Conservation (phyloP, 2,329 filamentous ascomycete genomes). For the Nemania sp. region DNA sequence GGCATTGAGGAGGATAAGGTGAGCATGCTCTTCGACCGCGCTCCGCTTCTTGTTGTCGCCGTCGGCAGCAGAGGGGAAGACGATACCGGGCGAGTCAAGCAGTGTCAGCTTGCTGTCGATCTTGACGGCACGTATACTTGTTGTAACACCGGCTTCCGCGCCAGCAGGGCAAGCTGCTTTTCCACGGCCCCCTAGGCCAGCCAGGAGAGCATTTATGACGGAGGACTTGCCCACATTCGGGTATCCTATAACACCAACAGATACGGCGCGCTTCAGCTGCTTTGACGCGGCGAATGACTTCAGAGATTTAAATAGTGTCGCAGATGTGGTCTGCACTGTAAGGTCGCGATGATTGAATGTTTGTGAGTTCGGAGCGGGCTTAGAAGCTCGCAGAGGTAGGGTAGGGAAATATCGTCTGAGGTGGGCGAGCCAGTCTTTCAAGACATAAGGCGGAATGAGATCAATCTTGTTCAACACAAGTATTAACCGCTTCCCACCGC, state of each 20-base stretch:
- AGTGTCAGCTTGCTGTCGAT: constrained; percentile 92
- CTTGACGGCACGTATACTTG: constrained; percentile 85
- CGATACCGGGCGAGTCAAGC: constrained; percentile 91
- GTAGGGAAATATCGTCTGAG: constrained; percentile 90
- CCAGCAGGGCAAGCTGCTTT: constrained; percentile 79
- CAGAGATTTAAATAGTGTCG: constrained; percentile 82
- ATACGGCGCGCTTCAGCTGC: constrained; percentile 85
- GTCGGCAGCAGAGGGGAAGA: constrained; percentile 72
- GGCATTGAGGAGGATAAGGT: constrained; percentile 85
- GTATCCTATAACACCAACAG: constrained; percentile 92
- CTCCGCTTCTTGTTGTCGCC: constrained; percentile 42
- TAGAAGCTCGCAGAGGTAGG: constrained; percentile 82
- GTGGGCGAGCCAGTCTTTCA: constrained; percentile 83
- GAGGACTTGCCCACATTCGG: constrained; percentile 97
- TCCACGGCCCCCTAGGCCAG: constrained; percentile 69
- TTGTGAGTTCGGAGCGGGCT: constrained; percentile 79
- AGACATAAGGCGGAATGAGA: constrained; percentile 77
- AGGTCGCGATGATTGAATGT: constrained; percentile 91
- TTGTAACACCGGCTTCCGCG: constrained; percentile 91
- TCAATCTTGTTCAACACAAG: constrained; percentile 96
- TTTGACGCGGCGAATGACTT: constrained; percentile 85
- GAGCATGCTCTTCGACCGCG: constrained; percentile 74
- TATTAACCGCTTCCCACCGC: constrained; percentile 83
- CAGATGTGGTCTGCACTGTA: constrained; percentile 82
- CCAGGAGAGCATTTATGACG: constrained; percentile 89